Evolutionary conservation across 2,329 filamentous ascomycete species (phyloP).

Genomic region (Botrytis elliptica): DNA sequence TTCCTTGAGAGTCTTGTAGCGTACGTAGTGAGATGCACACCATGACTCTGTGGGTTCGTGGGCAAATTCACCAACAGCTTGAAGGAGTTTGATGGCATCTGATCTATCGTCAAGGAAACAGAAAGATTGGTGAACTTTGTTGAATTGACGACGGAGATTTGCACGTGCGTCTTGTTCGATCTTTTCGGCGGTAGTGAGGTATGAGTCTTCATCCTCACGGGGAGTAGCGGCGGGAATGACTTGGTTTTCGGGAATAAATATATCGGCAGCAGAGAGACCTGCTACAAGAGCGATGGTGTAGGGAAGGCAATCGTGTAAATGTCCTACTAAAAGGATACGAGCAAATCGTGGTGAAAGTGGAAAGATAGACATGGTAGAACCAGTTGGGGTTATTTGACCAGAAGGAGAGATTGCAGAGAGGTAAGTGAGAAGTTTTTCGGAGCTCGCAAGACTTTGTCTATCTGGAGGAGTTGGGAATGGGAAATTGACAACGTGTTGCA

Average conservation of each 20-base stretch:
- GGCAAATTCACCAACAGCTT: slow-evolving; percentile 83
- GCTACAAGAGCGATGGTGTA: slow-evolving; percentile 89
- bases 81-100: slow-evolving; percentile 87
- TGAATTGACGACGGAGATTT: slow-evolving; percentile 59
- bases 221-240: slow-evolving; percentile 58
- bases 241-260: slow-evolving; percentile 82
- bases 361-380: slow-evolving; percentile 81
- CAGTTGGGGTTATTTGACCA: slow-evolving; percentile 78
- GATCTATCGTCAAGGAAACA: slow-evolving; percentile 77
- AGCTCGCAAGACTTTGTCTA: slow-evolving; percentile 70
- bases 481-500: slow-evolving; percentile 88
- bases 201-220: slow-evolving; percentile 49
- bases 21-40: slow-evolving; percentile 81
- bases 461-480: slow-evolving; percentile 93
- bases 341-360: slow-evolving; percentile 88
- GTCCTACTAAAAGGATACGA: slow-evolving; percentile 85
- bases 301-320: slow-evolving; percentile 76
- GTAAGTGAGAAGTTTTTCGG: slow-evolving; percentile 83
- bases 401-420: slow-evolving; percentile 73
- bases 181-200: slow-evolving; percentile 65
- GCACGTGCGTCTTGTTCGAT: slow-evolving; percentile 69
- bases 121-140: slow-evolving; percentile 74
- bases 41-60: slow-evolving; percentile 70
- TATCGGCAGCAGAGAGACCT: slow-evolving; percentile 80
- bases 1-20: slow-evolving; percentile 83